Percentiles rank a stretch among this genome's conserved stretches.
phyloP scores from a whole-genome alignment of 176 grass and related monocot species.

The Rhynchospora pubera region DNA sequence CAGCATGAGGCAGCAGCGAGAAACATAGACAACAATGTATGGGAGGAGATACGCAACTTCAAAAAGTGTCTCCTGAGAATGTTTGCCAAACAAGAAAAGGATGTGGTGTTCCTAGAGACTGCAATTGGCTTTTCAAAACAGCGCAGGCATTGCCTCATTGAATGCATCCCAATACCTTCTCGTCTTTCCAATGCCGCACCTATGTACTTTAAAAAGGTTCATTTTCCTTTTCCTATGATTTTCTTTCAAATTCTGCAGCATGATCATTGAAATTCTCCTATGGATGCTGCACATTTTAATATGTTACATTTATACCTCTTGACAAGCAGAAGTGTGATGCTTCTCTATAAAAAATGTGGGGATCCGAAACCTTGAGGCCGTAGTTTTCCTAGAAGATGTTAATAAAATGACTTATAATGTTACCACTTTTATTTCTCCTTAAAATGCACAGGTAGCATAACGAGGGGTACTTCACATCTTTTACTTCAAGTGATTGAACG shows the following conservation, averaged over 20 bases:
- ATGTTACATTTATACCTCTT: background rate
- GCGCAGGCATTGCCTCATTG: conserved; percentile 70
- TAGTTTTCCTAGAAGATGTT: background rate
- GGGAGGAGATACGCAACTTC: conserved; percentile 94
- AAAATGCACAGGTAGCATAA: background rate
- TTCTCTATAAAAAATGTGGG: background rate
- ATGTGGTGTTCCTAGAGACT: conserved; percentile 81
- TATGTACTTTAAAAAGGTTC: conserved; percentile 98
- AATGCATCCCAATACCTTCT: conserved; percentile 73
- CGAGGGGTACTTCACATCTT: background rate
- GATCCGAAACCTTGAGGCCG: background rate
- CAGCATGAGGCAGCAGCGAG: conserved; percentile 81
- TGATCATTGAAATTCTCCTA: background rate
- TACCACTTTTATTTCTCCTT: background rate
- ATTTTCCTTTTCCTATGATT: background rate
- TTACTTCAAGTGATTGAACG: background rate
- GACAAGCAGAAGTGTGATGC: no score
- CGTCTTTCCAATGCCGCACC: conserved; percentile 63
- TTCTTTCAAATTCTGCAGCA: background rate
- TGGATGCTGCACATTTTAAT: background rate
- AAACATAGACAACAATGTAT: conserved; percentile 74
- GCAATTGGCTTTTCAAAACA: conserved; percentile 63
- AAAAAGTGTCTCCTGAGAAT: conserved; percentile 90
- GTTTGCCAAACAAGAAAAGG: conserved; percentile 72
- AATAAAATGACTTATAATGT: background rate